Evolutionary conservation across 1,284 basidiomycete species (phyloP).

Genomic region (Sporisorium reilianum): DNA sequence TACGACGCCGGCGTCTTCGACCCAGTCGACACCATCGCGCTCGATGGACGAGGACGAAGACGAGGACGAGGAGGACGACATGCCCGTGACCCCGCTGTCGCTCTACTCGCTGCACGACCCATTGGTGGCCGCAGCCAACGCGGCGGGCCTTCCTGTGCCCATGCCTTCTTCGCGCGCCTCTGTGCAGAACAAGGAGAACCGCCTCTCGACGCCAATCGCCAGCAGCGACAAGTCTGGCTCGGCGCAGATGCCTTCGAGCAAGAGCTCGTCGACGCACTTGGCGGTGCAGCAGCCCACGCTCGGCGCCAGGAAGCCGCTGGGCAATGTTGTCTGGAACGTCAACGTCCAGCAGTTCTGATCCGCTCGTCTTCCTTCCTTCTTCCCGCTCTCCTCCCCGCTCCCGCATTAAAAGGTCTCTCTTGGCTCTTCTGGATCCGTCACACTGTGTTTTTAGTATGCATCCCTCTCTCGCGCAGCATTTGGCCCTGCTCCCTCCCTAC

Average conservation of each 20-base stretch:
- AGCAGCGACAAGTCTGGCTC: constrained; percentile 10
- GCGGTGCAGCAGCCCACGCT: constrained; percentile 42
- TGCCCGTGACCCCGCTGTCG: constrained; percentile 67
- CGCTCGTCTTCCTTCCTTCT: neutral
- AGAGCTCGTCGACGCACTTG: constrained; percentile 38
- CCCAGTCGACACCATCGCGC: constrained; percentile 66
- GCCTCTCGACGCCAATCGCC: constrained; percentile 11
- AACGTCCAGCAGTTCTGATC: constrained; percentile 46
- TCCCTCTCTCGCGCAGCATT: constrained; percentile 25
- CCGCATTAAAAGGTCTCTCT: constrained; percentile 20
- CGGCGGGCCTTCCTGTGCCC: constrained; percentile 38
- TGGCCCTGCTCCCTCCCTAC: constrained; percentile 6
- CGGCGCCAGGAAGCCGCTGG: constrained; percentile 35
- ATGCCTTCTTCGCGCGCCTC: constrained; percentile 39
- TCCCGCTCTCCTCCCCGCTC: constrained; percentile 1
- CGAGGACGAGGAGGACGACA: constrained; percentile 66
- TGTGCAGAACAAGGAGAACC: constrained; percentile 37
- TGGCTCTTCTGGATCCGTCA: constrained; percentile 18
- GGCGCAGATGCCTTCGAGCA: constrained; percentile 28
- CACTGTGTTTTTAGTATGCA: constrained; percentile 49
- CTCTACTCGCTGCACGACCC: constrained; percentile 65
- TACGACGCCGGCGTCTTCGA: constrained; percentile 57
- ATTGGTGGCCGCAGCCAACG: constrained; percentile 47
- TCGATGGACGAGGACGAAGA: constrained; percentile 66
- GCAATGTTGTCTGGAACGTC: constrained; percentile 48